Conservation (phyloP, 163 green algal genomes). For the Dunaliella salina region DNA sequence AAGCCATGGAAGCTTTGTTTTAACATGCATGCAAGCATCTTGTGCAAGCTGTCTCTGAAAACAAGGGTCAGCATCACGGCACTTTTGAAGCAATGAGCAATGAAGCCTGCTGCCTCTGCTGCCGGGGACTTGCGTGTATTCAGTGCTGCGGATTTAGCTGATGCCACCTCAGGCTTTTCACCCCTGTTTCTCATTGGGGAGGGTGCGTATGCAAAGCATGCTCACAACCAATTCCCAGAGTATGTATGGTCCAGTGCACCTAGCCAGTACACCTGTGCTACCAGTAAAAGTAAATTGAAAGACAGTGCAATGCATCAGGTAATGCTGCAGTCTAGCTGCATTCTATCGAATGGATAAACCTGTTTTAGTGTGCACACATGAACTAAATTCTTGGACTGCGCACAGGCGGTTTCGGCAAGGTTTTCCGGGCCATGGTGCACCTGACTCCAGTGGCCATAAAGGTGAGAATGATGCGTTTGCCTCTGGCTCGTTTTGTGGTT, state of each 20-base stretch:
- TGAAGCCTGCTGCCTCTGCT: neutral
- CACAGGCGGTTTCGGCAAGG: conserved; percentile 34
- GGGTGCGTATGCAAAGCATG: neutral
- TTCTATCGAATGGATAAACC: no score
- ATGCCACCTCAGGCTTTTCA: neutral
- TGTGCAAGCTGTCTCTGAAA: neutral
- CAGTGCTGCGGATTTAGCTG: neutral
- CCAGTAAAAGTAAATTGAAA: no score
- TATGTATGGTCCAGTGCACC: no score
- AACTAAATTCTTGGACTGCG: neutral
- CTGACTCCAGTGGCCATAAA: conserved; percentile 46
- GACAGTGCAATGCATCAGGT: no score
- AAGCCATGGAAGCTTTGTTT: no score
- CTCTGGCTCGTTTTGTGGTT: neutral
- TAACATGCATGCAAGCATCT: no score
- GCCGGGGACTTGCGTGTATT: neutral
- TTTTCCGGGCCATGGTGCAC: conserved; percentile 44
- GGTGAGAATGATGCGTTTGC: conserved; percentile 4
- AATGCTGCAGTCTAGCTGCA: no score
- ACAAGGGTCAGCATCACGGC: neutral
- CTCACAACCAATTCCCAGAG: no score
- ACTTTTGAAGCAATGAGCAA: neutral
- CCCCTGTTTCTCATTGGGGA: neutral
- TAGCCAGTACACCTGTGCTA: no score
- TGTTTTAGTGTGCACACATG: neutral